Conservation (phyloP, 148 eudicot species). For the Chenopodium suecicum region DNA sequence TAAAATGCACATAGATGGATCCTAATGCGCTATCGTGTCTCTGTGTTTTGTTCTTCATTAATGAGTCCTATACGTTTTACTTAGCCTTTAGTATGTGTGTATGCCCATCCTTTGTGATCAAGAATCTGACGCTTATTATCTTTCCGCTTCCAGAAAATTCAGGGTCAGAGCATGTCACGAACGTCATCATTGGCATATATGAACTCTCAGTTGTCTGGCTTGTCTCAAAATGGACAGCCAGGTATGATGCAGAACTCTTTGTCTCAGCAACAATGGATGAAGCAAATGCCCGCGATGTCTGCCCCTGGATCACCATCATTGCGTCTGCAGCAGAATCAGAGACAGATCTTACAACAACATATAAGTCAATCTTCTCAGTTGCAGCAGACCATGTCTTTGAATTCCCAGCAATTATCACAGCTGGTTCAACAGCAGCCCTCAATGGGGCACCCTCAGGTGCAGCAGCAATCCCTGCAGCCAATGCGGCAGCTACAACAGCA, state of each 20-base stretch:
- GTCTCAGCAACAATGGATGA: constrained; percentile 81
- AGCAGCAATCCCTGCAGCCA: constrained; percentile 47
- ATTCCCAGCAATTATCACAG: constrained; percentile 73
- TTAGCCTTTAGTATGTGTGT: background rate
- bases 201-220: constrained; percentile 60
- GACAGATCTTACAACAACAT: constrained; percentile 57
- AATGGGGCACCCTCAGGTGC: constrained; percentile 46
- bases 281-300: constrained; percentile 76
- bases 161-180: constrained; percentile 58
- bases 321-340: constrained; percentile 73
- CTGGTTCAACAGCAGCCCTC: constrained; percentile 55
- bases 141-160: constrained; percentile 47
- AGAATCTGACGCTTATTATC: constrained; percentile 11
- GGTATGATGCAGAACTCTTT: constrained; percentile 56
- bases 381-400: constrained; percentile 60
- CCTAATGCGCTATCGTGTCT: background rate
- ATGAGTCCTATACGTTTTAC: constrained; percentile 1
- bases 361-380: constrained; percentile 56
- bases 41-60: background rate
- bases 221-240: constrained; percentile 77
- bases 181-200: constrained; percentile 56
- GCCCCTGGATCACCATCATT: constrained; percentile 62
- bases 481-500: constrained; percentile 36
- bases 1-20: background rate
- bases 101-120: background rate